Base-by-base conservation (phyloP, 164 flowering plant genomes). In the Litsea cubeba region DNA sequence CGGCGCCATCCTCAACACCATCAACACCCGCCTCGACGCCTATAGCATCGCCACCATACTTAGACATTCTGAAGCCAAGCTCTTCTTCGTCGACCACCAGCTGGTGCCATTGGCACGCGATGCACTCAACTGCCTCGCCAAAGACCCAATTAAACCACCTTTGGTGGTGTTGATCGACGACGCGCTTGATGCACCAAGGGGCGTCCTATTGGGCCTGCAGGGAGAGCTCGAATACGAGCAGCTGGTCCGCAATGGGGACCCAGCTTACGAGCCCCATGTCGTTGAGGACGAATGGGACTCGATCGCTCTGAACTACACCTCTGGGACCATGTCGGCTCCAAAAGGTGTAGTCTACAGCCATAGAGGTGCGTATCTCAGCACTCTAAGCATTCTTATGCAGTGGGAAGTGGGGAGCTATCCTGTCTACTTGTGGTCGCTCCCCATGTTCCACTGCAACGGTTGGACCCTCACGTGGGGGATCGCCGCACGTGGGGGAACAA, bases 381-480 rank as follows among this genome's bases (percentile, higher is more conserved):
- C 98, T 0, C 81, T 88, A 7, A 88, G 93, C 79, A 66, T 93
- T 22, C 71, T 89, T 2, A 73, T 91, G 5, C 93, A 90, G 0
- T 93, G 97, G 97, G 88, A 87, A 60, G 89, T 95, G 89, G 85
- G 86, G 35, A 85, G 63, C 17, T 88, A 82, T 64, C 90, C 98
- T 4, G 97, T 95, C 1, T 93, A 90, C 68, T 75, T 95, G 0
- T 95, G 99, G 99, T 82, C 98, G 0, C 94, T 95, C 15, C 99
- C 98, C 10, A 95, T 95, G 99, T 95, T 95, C 84, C 99, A 95
- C 79, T 90, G 97, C 84, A 95, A 95, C 40, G 99, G 99, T 0
- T 95, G 99, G 99, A 88, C 97, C 3, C 88, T 93, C 85, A 89
- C 98, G 0, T 95, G 99, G 99, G 99, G 95, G 0, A 65, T 90